Percentiles rank a stretch among this genome's conserved stretches.
Evolutionary conservation across 2,329 filamentous ascomycete species (phyloP).

Genomic region (Trichoderma sp.): DNA sequence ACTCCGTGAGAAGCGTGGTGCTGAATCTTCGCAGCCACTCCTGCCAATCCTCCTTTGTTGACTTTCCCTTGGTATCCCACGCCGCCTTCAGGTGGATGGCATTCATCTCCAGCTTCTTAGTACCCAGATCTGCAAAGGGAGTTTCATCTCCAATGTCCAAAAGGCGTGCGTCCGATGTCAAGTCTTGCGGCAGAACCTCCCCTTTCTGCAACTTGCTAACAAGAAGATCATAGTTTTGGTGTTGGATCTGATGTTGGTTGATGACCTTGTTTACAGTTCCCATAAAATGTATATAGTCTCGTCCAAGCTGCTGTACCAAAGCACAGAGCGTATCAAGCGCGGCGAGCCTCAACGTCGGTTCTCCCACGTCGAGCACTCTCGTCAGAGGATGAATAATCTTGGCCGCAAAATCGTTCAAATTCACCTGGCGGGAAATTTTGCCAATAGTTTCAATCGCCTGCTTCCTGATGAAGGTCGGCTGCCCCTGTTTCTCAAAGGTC

Average conservation of each 20-base stretch:
- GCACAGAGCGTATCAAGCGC: constrained; percentile 93
- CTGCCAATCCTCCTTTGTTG: constrained; percentile 97
- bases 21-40: constrained; percentile 98
- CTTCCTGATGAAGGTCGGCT: constrained; percentile 76
- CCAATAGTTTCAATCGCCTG: constrained; percentile 92
- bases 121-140: constrained; percentile 76
- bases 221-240: constrained; percentile 88
- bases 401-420: constrained; percentile 93
- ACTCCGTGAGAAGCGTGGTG: constrained; percentile 90
- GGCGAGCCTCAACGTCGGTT: constrained; percentile 70
- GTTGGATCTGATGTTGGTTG: constrained; percentile 73
- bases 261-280: constrained; percentile 88
- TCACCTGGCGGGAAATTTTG: constrained; percentile 91
- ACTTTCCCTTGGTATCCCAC: constrained; percentile 96
- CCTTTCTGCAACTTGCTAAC: constrained; percentile 92
- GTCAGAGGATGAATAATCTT: constrained; percentile 94
- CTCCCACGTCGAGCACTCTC: constrained; percentile 70
- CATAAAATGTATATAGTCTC: constrained; percentile 92
- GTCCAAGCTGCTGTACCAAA: constrained; percentile 91
- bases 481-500: constrained; percentile 85
- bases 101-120: constrained; percentile 95
- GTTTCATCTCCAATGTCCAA: constrained; percentile 75
- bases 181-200: constrained; percentile 89
- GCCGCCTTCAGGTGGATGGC: constrained; percentile 95
- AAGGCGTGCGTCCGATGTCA: constrained; percentile 82